These are phyloP conservation scores for Cryphonectria parasitica DNA, from an alignment of 2,329 filamentous ascomycete genomes.

Conservation along the genomic window DNA sequence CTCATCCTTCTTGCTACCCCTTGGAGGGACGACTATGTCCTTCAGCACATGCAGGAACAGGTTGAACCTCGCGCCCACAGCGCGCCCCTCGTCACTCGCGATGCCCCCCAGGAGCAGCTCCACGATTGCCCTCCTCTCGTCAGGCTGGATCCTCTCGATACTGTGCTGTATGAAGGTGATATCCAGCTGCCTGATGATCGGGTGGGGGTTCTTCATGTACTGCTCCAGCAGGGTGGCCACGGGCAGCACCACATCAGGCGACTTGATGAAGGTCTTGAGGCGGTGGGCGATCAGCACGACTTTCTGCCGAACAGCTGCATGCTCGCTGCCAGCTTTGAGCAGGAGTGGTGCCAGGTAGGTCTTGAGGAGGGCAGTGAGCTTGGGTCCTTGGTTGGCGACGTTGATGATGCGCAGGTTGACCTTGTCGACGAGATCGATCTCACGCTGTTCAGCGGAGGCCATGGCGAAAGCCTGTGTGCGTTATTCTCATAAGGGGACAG, in stretches of 20 bases:
- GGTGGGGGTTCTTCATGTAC: slow-evolving; percentile 77
- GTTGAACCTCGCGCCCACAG: slow-evolving; percentile 72
- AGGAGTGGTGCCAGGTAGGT: slow-evolving; percentile 81
- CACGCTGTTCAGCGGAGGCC: slow-evolving; percentile 63
- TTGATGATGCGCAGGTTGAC: slow-evolving; percentile 81
- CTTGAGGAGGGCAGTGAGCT: slow-evolving; percentile 77
- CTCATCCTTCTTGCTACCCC: slow-evolving; percentile 78
- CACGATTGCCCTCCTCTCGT: slow-evolving; percentile 73
- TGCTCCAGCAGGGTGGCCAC: slow-evolving; percentile 85
- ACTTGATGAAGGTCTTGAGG: slow-evolving; percentile 59
- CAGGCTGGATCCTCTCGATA: slow-evolving; percentile 50
- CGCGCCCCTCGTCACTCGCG: slow-evolving; percentile 52
- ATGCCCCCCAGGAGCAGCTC: slow-evolving; percentile 72
- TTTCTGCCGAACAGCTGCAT: slow-evolving; percentile 79
- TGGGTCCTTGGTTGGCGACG: slow-evolving; percentile 80
- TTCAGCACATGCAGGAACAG: slow-evolving; percentile 77
- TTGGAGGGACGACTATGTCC: slow-evolving; percentile 70
- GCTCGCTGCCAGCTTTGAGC: slow-evolving; percentile 82
- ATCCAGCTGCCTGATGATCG: slow-evolving; percentile 85
- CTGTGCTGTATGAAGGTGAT: slow-evolving; percentile 89
- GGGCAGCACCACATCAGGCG: slow-evolving; percentile 71
- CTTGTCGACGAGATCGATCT: slow-evolving; percentile 81
- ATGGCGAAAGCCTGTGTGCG: slow-evolving; percentile 10
- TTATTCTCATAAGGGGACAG: not conserved
- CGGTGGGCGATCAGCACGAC: slow-evolving; percentile 55